phyloP scores from a whole-genome alignment of 2,329 filamentous ascomycete species.

The Penicillium sp. region DNA sequence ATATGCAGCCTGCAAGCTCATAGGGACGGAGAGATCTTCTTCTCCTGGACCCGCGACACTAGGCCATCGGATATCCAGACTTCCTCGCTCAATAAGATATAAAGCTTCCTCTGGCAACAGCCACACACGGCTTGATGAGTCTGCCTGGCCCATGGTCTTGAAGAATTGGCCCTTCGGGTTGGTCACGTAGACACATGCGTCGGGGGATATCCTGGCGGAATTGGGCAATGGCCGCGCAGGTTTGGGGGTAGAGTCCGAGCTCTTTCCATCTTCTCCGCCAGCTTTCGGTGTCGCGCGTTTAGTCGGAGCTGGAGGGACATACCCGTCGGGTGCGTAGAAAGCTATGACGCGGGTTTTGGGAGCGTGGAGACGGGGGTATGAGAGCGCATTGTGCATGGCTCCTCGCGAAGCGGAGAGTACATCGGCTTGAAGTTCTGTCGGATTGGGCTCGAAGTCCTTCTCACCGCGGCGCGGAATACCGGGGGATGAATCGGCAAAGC shows the following conservation, averaged over 20 bases:
- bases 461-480: conserved; percentile 83
- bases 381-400: conserved; percentile 86
- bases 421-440: conserved; percentile 75
- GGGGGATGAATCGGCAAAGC: conserved; percentile 36
- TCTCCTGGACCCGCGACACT: conserved; percentile 37
- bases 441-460: conserved; percentile 95
- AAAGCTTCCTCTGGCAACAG: conserved; percentile 88
- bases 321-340: conserved; percentile 68
- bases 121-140: conserved; percentile 69
- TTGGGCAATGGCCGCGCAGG: conserved; percentile 12
- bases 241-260: conserved; percentile 13
- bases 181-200: conserved; percentile 63
- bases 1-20: conserved; percentile 90
- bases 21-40: conserved; percentile 67
- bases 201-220: conserved; percentile 27
- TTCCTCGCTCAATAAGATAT: conserved; percentile 84
- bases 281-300: conserved; percentile 15
- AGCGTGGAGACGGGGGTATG: conserved; percentile 72
- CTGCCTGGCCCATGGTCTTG: conserved; percentile 72
- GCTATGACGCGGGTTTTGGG: conserved; percentile 66
- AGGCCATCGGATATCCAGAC: conserved; percentile 84
- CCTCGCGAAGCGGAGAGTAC: conserved; percentile 76
- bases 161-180: conserved; percentile 71
- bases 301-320: conserved; percentile 24
- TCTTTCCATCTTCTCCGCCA: conserved; percentile 16